Conservation (phyloP, 108 stramenopile species). For the Discostella pseudostelligera region DNA sequence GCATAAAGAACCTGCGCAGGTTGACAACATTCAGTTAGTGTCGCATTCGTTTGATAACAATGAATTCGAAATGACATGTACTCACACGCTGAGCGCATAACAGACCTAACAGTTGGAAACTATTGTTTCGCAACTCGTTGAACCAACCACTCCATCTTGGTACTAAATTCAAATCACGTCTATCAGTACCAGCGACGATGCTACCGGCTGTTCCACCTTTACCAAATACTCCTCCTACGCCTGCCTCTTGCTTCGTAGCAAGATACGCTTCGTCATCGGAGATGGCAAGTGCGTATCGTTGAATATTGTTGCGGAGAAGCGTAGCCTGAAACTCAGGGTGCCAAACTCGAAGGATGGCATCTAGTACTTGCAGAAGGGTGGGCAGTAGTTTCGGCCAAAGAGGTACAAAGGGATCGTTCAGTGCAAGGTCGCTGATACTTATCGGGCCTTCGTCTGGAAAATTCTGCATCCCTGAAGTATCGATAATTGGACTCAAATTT, state of each 20-base stretch:
- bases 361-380: constrained; percentile 52
- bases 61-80: not conserved
- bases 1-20: constrained; percentile 54
- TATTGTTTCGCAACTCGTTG: constrained; percentile 78
- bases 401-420: constrained; percentile 84
- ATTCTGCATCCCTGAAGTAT: constrained; percentile 34
- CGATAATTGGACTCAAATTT: constrained; percentile 38
- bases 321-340: constrained; percentile 65
- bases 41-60: not conserved
- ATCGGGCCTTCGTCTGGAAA: constrained; percentile 86
- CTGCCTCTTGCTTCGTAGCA: constrained; percentile 66
- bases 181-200: constrained; percentile 69
- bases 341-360: constrained; percentile 70
- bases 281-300: constrained; percentile 81
- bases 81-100: constrained; percentile 62
- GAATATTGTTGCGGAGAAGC: constrained; percentile 63
- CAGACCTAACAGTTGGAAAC: constrained; percentile 82
- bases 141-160: constrained; percentile 91
- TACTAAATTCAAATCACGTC: constrained; percentile 75
- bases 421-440: constrained; percentile 70
- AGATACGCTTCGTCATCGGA: constrained; percentile 89
- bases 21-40: not conserved
- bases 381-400: constrained; percentile 86
- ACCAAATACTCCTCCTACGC: constrained; percentile 82
- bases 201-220: constrained; percentile 89